phyloP scores from a whole-genome alignment of 371 early-diverging fungal genomes.

The Mortierella sp. region DNA sequence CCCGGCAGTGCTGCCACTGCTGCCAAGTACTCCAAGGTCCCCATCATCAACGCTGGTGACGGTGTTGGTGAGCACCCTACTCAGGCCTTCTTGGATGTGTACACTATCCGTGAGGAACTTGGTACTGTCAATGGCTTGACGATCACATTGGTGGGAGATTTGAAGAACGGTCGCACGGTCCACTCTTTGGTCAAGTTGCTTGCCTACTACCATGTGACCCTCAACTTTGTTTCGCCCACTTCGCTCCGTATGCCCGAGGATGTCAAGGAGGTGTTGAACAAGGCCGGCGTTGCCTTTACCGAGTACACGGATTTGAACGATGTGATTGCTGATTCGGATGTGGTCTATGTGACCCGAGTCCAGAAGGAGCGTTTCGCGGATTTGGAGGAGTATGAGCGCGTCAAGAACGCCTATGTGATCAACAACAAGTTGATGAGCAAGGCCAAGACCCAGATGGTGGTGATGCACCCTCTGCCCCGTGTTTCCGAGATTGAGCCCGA shows the following conservation, averaged over 20 bases:
- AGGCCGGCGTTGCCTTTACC: conserved; percentile 74
- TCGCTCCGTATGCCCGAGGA: conserved; percentile 89
- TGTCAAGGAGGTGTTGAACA: conserved; percentile 77
- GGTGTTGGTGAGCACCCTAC: conserved; percentile 98
- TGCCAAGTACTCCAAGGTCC: conserved; percentile 90
- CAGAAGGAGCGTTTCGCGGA: conserved; percentile 94
- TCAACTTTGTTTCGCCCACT: conserved; percentile 92
- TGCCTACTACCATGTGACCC: conserved; percentile 89
- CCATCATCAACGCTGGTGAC: conserved; percentile 97
- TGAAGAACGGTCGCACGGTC: conserved; percentile 97
- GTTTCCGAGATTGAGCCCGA: conserved; percentile 96
- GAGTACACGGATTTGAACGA: conserved; percentile 79
- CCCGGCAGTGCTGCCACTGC: conserved; percentile 87
- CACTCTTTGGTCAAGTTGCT: conserved; percentile 94
- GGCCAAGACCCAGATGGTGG: conserved; percentile 96
- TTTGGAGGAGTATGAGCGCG: conserved; percentile 82
- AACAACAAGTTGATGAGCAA: conserved; percentile 85
- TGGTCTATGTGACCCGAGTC: conserved; percentile 96
- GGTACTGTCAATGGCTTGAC: conserved; percentile 98
- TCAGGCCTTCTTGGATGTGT: conserved; percentile 96
- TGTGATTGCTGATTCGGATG: conserved; percentile 90
- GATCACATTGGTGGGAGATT: conserved; percentile 95
- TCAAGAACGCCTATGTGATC: conserved; percentile 84
- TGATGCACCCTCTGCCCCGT: conserved; percentile 98
- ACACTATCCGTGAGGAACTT: conserved; percentile 81